phyloP scores from a whole-genome alignment of 1,139 yeast genomes.

The Zygosaccharomyces sapae region DNA sequence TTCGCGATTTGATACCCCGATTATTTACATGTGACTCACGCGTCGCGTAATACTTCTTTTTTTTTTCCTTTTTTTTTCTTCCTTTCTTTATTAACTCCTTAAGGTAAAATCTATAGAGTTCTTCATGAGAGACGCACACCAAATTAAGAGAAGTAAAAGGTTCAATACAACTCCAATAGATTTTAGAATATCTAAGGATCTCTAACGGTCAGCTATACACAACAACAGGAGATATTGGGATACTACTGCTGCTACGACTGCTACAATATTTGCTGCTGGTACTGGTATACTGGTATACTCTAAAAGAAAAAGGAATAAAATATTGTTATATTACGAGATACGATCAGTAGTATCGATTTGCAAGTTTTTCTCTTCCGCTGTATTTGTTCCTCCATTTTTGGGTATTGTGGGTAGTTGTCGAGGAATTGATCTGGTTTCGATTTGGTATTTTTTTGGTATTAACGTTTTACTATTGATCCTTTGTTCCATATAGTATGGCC shows the following conservation, averaged over 20 bases:
- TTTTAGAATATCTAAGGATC: not conserved
- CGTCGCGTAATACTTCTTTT: slow-evolving; percentile 1
- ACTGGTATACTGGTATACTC: not conserved
- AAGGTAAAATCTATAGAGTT: slow-evolving; percentile 4
- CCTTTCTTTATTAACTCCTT: slow-evolving; percentile 4
- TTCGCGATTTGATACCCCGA: not conserved
- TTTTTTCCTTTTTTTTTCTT: slow-evolving; percentile 1
- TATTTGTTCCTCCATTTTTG: not conserved
- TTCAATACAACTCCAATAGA: not conserved
- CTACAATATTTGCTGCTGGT: not conserved
- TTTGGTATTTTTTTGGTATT: not conserved
- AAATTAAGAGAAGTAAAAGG: slow-evolving; percentile 1
- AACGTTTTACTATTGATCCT: not conserved
- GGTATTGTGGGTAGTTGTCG: not conserved
- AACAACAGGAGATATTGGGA: not conserved
- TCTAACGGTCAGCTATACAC: not conserved
- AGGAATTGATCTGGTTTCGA: not conserved
- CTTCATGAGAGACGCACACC: not conserved
- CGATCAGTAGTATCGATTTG: not conserved
- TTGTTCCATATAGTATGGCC: slow-evolving; percentile 11
- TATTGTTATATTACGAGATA: not conserved
- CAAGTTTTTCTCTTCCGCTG: not conserved
- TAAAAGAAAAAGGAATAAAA: not conserved
- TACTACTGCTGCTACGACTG: not conserved
- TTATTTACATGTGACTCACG: not conserved